A percentile compares a stretch with the other conserved stretches of the same genome.
Conservation (phyloP, 2,329 filamentous ascomycete genomes). For the Aspergillus ibericus region DNA sequence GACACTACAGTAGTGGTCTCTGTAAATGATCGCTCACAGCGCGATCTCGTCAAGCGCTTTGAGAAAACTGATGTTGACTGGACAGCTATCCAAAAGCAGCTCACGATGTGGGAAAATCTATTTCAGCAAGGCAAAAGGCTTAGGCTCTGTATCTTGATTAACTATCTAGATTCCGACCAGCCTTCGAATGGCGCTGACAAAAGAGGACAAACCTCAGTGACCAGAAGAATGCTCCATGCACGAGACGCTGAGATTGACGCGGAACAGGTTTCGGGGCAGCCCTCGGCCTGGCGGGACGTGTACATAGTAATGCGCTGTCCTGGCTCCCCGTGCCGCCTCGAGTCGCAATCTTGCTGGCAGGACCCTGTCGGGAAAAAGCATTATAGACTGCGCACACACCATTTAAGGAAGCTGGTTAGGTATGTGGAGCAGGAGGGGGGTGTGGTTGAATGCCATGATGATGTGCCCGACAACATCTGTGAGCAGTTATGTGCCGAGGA, state of each 20-base stretch:
- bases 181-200: not conserved
- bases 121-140: constrained; percentile 24
- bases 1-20: constrained; percentile 23
- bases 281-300: constrained; percentile 31
- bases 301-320: constrained; percentile 35
- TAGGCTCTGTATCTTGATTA: constrained; percentile 25
- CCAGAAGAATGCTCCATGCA: constrained; percentile 27
- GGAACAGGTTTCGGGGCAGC: constrained; percentile 24
- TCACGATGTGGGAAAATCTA: constrained; percentile 21
- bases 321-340: constrained; percentile 25
- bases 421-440: constrained; percentile 6
- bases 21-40: constrained; percentile 24
- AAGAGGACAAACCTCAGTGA: constrained; percentile 14
- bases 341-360: constrained; percentile 14
- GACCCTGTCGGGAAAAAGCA: constrained; percentile 6
- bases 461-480: constrained; percentile 6
- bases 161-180: constrained; percentile 24
- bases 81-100: constrained; percentile 23
- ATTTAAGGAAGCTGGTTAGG: constrained; percentile 14
- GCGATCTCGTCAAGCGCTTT: constrained; percentile 25
- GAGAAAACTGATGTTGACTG: constrained; percentile 24
- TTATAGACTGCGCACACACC: constrained; percentile 3
- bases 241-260: constrained; percentile 24
- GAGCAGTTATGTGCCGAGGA: constrained; percentile 4
- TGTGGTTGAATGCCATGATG: constrained; percentile 5